Conservation (phyloP, 73 alveolate genomes). For the Paramecium sonneborni region DNA sequence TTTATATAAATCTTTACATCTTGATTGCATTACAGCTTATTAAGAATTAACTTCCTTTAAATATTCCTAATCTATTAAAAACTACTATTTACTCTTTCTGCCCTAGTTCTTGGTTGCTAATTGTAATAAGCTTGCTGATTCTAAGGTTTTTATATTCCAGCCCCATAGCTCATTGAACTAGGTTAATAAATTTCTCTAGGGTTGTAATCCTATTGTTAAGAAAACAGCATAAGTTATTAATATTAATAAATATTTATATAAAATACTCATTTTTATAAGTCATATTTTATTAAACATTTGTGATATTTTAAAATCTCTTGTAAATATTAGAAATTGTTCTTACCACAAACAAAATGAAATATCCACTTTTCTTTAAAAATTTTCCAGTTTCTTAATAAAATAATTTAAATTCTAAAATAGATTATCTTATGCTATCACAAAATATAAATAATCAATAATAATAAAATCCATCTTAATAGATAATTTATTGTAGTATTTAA, state of each 20-base stretch:
- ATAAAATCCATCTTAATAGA: no score
- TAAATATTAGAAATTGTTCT: not conserved
- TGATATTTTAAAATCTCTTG: no score
- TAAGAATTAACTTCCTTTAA: not conserved
- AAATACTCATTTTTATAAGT: not conserved
- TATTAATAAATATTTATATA: not conserved
- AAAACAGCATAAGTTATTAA: constrained; percentile 26
- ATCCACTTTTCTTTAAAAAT: no score
- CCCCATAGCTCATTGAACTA: not conserved
- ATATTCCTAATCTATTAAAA: not conserved
- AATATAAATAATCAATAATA: not conserved
- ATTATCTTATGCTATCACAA: no score
- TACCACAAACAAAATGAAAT: no score
- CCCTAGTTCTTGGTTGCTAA: constrained; percentile 25
- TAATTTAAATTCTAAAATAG: no score
- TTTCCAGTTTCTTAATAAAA: no score
- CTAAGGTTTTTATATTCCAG: constrained; percentile 3
- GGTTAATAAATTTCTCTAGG: constrained; percentile 16
- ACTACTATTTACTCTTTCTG: constrained; percentile 7
- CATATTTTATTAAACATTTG: not conserved
- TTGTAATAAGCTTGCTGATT: not conserved
- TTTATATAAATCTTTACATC: not conserved
- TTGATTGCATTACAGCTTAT: not conserved
- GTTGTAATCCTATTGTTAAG: constrained; percentile 7
- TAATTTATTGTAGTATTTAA: not conserved